Evolutionary conservation across 2,329 filamentous ascomycete genomes (phyloP), one percentile per base, ranked within the genome.

Genomic region (Penicillium hesseltinei): DNA sequence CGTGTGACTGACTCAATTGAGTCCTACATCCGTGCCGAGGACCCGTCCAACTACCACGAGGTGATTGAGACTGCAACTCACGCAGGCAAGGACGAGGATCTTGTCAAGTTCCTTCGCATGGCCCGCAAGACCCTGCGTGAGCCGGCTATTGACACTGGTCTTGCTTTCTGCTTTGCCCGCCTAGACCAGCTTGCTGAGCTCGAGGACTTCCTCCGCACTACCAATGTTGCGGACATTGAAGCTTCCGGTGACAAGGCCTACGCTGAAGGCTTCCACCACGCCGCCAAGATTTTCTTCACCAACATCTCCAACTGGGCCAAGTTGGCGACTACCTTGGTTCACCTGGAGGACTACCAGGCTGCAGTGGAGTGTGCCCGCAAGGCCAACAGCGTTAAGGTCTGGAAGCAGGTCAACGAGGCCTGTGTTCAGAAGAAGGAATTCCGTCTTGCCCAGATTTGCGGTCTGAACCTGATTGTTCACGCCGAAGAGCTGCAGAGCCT

Each of bases 281-380:
- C 94, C 43, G 91, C 94, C 64, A 99, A 99, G 85, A 97, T 99
- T 71, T 99, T 97, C 84, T 99, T 88, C 81, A 91, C 87, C 55
- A 97, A 91, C 80, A 96, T 99, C 73, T 99, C 94, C 54, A 99
- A 99, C 84, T 99, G 94, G 94, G 93, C 93, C 55, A 99, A 99
- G 82, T 87, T 99, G 69, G 92, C 94, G 15, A 97, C 94, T 11
- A 99, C 94, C 11, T 85, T 97, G 59, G 94, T 99, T n/a, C 92
- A 97, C 75, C 86, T 99, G 7, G 89, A 88, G 64, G 94, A 99
- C 67, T 97, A 99, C 80, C 95, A 99, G 77, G 91, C 91, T 67
- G 94, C 94, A 45, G 94, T 99, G 42, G 94, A 99, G 75, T 97
- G 92, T 71, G 94, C 95, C 27, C 90, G 94, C 74, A 97, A 99